Conservation (phyloP, 306 rosid species). For the Cucumis sativus region DNA sequence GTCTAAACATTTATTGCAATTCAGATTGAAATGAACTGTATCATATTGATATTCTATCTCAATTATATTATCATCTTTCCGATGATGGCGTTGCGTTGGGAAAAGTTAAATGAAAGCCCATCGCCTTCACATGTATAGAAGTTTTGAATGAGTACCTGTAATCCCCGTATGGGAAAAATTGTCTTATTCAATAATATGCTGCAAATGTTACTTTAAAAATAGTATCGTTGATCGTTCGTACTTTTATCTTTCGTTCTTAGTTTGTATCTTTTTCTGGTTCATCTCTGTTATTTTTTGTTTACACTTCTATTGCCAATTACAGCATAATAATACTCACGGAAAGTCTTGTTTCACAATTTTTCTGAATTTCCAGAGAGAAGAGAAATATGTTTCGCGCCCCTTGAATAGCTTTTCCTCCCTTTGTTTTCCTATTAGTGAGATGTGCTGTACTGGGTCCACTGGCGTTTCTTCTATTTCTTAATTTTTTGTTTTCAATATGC, state of each 20-base stretch:
- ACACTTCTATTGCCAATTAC: not conserved
- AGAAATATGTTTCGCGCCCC: not conserved
- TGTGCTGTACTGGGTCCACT: not conserved
- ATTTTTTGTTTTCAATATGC: not conserved
- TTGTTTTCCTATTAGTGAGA: not conserved
- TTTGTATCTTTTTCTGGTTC: not conserved
- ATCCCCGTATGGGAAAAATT: not conserved
- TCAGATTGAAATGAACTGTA: not conserved
- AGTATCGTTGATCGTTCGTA: not conserved
- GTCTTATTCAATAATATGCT: not conserved
- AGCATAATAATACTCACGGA: not conserved
- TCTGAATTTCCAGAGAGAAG: not conserved
- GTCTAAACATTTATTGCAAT: not conserved
- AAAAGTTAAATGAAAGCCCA: not conserved
- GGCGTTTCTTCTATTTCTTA: not conserved
- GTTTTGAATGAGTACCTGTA: not conserved
- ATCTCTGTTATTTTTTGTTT: not conserved
- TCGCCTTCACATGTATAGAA: not conserved
- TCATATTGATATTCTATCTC: not conserved
- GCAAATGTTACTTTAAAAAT: not conserved
- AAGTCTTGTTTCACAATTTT: not conserved
- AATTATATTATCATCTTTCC: not conserved
- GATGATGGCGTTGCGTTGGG: not conserved
- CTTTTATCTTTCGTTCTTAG: not conserved
- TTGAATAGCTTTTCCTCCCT: not conserved